Evolutionary conservation across 495 filamentous ascomycete genomes (phyloP).

Genomic region (Daldinia decipiens): DNA sequence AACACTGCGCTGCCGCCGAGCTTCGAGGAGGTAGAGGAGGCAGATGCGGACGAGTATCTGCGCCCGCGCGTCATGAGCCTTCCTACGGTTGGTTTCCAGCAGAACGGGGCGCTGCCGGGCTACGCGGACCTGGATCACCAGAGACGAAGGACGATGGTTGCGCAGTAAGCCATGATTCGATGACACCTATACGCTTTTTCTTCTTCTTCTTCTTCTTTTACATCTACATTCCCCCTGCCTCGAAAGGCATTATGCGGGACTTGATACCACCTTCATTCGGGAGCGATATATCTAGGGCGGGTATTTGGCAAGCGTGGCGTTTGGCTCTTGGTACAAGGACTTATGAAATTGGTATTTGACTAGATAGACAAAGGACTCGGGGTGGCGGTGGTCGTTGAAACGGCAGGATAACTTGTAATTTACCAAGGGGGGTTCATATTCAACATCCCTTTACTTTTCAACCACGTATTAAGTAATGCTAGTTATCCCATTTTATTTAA

Average conservation of each 20-base stretch:
- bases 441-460: background rate
- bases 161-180: conserved; percentile 13
- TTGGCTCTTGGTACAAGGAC: background rate
- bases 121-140: conserved; percentile 45
- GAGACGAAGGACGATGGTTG: conserved; percentile 22
- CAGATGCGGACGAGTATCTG: conserved; percentile 59
- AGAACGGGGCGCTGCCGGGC: conserved; percentile 47
- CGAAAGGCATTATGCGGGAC: background rate
- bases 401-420: background rate
- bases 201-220: background rate
- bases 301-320: conserved; percentile 31
- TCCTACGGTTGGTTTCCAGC: conserved; percentile 41
- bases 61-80: conserved; percentile 51
- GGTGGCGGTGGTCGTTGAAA: background rate
- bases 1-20: conserved; percentile 45
- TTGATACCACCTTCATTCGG: conserved; percentile 14
- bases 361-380: conserved; percentile 7
- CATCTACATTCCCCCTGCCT: background rate
- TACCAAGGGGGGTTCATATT: background rate
- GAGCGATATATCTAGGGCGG: background rate
- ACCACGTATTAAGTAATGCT: conserved; percentile 23
- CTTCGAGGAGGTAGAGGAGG: conserved; percentile 51
- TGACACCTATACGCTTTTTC: background rate
- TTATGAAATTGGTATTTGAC: conserved; percentile 3
- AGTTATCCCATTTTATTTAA: background rate